Base-by-base conservation (phyloP, 805 yeast species). In the Suhomyces xylopsoci region DNA sequence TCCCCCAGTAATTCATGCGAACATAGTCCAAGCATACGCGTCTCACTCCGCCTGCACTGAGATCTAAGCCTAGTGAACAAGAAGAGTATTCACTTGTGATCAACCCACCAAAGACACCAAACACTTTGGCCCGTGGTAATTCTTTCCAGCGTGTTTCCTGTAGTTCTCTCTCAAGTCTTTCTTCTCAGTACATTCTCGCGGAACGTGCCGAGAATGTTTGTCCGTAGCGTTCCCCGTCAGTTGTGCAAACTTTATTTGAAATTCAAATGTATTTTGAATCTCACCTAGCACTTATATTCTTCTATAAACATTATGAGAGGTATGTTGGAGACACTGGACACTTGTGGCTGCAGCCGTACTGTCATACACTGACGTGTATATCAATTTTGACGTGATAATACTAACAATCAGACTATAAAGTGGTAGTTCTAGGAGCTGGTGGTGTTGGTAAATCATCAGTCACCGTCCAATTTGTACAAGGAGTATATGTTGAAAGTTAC, bases 371-470 rank as follows among this genome's bases (percentile, higher is more conserved):
- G 26, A 25, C 26, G 26, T 20, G 26, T 25, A 8, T 25, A 25
- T 25, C 26, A 25, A 7, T 25, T 25, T 7, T 3, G 2, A 25
- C 12, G 28, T 26, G 28, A 26, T 3, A 22, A 22, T 47, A 48
- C 51, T 45, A 53, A 38, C 51, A 14, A 8, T 8, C 30, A 81
- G 97, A 92, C 66, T 91, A 91, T 69, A 90, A 90, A 66, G 76
- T 94, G 45, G 97, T 90, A 15, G 94, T 93, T 17, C 76, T 93
- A 53, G 99, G 99, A 55, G 96, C 97, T 12, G 97, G 97, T 62
- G 97, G 97, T 71, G 97, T 90, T 7, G 99, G 99, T 62, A 93
- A 93, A 64, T 90, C 97, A 22, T 91, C 96, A 40, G 76, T 93
- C 41, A 91, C 97, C 1, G 96, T 90, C 5, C 96, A 90, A 65